These are phyloP conservation scores for Cordyceps farinosa DNA, from an alignment of 2,329 filamentous ascomycete genomes.

Conservation along the genomic window DNA sequence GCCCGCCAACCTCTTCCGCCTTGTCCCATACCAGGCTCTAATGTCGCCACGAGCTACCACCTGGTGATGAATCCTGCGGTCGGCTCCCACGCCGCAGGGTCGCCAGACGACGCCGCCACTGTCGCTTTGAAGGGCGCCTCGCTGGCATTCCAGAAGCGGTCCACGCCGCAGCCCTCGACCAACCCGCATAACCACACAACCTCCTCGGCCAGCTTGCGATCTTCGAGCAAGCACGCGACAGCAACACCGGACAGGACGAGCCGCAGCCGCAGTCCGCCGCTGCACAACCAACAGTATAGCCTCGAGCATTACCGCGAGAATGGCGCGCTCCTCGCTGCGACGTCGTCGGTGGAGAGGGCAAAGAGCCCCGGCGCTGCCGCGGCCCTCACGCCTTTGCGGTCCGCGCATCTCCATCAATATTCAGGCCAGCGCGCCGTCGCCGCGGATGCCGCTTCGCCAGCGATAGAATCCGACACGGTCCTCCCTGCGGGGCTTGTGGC, in stretches of 20 bases:
- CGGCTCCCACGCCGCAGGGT: slow-evolving; percentile 27
- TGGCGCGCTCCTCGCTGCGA: slow-evolving; percentile 44
- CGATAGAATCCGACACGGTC: slow-evolving; percentile 20
- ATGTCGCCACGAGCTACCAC: slow-evolving; percentile 21
- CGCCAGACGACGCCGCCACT: slow-evolving; percentile 38
- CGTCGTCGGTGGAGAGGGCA: slow-evolving; percentile 29
- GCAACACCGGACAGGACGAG: background rate
- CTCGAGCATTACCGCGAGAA: slow-evolving; percentile 26
- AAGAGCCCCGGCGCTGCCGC: slow-evolving; percentile 15
- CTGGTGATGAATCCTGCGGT: slow-evolving; percentile 36
- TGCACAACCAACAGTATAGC: slow-evolving; percentile 20
- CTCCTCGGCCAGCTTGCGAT: background rate
- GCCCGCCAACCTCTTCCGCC: background rate
- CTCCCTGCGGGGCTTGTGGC: slow-evolving; percentile 22
- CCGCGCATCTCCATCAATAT: slow-evolving; percentile 25
- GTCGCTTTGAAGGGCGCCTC: slow-evolving; percentile 52
- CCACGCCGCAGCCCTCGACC: background rate
- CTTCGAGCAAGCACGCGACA: background rate
- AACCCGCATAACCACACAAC: background rate
- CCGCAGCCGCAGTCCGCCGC: slow-evolving; percentile 21
- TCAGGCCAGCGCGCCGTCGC: slow-evolving; percentile 29
- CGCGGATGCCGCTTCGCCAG: slow-evolving; percentile 35
- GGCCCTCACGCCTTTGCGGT: slow-evolving; percentile 19
- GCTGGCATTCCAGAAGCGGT: slow-evolving; percentile 48
- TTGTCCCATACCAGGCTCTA: background rate